Base-by-base conservation (phyloP, 2,329 filamentous ascomycete species). In the Trichoderma polysporum region DNA sequence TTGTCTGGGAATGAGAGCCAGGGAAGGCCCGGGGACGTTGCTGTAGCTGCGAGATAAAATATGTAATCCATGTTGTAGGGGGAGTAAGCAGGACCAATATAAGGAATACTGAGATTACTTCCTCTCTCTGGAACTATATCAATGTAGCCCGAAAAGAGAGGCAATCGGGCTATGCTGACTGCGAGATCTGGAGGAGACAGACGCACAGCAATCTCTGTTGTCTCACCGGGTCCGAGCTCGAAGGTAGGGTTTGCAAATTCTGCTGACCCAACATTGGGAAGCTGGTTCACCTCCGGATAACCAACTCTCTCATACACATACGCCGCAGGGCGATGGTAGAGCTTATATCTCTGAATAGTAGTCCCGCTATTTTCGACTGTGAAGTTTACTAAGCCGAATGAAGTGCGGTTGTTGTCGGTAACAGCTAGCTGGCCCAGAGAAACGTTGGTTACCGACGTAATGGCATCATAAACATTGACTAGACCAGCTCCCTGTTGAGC, bases 11-110 rank as follows among this genome's bases (percentile, higher is more conserved):
- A 59, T 45, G 54, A 58, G 37, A 58, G 54, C 54, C 54, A 58
- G 17, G 54, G 54, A 45, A 41, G 35, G 1, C 54, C 54, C 4
- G 54, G 35, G 7, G 27, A 33, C 12, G 56, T 59, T 9, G 35
- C 7, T 6, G 56, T 59, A 13, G 56, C 37, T 17, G 27, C 27
- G 4, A 45, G 10, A 15, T 47, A 59, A 22, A 45, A 31, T 19
- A 59, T 59, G n/a, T 59, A 47, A 17, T 59, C 56, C 37, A 59
- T 47, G 3, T 59, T 59, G 9, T 59, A 59, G 10, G 56, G 56
- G 10, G 56, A 59, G 39, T 47, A 59, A 9, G 27, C 56, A 1
- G 56, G 56, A 25, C 56, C 56, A 29, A 59, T 31, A 22, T 59
- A 59, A 7, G 56, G 56, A n/a, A 59, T 59, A 10, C 56, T 59